Conservation (phyloP, 108 stramenopile species). For the Asterionellopsis glacialis region DNA sequence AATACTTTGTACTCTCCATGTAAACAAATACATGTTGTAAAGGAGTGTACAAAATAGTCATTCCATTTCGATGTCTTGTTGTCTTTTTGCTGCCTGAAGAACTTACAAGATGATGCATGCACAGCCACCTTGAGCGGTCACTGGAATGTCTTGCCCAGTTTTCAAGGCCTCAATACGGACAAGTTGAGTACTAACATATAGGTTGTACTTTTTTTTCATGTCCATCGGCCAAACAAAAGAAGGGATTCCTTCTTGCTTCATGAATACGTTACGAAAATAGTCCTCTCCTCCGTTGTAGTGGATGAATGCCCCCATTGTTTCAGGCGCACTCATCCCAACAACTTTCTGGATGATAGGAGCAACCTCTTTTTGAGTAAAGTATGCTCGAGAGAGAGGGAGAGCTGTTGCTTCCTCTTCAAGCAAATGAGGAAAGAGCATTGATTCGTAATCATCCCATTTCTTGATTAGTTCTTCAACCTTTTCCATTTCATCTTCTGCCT, state of each 20-base stretch:
- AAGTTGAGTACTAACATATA: too few species aligned
- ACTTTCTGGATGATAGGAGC: slow-evolving; percentile 11
- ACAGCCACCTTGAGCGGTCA: too few species aligned
- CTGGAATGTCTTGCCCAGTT: too few species aligned
- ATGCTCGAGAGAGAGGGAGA: slow-evolving; percentile 34
- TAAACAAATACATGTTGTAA: too few species aligned
- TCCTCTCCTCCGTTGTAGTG: slow-evolving; percentile 18
- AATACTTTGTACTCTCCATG: too few species aligned
- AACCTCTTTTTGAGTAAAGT: slow-evolving; percentile 35
- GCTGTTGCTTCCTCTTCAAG: slow-evolving; percentile 33
- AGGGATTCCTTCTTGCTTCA: slow-evolving; percentile 32
- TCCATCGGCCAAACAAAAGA: slow-evolving; percentile 16
- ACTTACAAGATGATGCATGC: too few species aligned
- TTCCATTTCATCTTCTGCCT: slow-evolving; percentile 12
- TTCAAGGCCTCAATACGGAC: too few species aligned
- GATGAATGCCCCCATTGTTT: slow-evolving; percentile 19
- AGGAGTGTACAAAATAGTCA: too few species aligned
- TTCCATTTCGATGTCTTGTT: too few species aligned
- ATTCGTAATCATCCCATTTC: slow-evolving; percentile 19
- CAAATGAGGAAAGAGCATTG: slow-evolving; percentile 34
- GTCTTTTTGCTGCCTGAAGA: too few species aligned
- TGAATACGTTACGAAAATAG: slow-evolving; percentile 27
- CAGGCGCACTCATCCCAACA: slow-evolving; percentile 1
- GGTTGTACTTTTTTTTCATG: too few species aligned
- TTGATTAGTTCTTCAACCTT: slow-evolving; percentile 12